Base-by-base conservation (phyloP, 371 early-diverging fungal species). In the Syncephalastrum contaminatum region DNA sequence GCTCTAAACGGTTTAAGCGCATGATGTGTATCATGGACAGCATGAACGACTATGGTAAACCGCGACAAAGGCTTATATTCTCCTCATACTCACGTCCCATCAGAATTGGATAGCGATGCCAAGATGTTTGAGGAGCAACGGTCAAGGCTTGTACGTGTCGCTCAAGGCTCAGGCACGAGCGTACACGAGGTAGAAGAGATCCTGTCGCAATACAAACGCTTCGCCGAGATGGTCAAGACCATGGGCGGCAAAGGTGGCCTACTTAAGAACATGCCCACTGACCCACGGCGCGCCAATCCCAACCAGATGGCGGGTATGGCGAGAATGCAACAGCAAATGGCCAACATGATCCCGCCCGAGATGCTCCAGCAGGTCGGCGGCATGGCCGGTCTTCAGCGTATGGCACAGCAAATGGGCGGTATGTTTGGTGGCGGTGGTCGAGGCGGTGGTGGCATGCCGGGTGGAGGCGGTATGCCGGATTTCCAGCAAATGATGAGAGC, bases 11-110 rank as follows among this genome's bases (percentile, higher is more conserved):
- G 1, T 60, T 66, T 61, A 92, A 91, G 69, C 82, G 87, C 39
- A 91, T 97, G 80, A 91, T 96, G 85, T 91, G 91, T 64, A 92
- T 99, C 64, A 93, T 99, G 86, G 99, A 99, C 70, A 93, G 94
- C 62, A 96, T 99, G 97, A 96, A 90, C 4, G 93, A 96, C 39
- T 65, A 72, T 51, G 82, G 82, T 81, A 75, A 43, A 41, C 40
- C 27, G 3, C 4, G 25, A 25, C 10, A 30, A 10, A 6, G 36
- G 10, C 36, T 2, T 54, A 4, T 45, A n/a, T 12, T 10, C 10
- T 10, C 19, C 6, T 41, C 4, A 16, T 19, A 19, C 5, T 36
- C 4, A 54, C n/a, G 1, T 14, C 20, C 27, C 2, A 21, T 25
- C 43, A 68, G 99, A 99, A 74, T 76, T 99, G 24, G 93, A 92